These are phyloP conservation scores for Puccinellia tenuiflora DNA, from an alignment of 176 grass and related monocot genomes.

Conservation along the genomic window DNA sequence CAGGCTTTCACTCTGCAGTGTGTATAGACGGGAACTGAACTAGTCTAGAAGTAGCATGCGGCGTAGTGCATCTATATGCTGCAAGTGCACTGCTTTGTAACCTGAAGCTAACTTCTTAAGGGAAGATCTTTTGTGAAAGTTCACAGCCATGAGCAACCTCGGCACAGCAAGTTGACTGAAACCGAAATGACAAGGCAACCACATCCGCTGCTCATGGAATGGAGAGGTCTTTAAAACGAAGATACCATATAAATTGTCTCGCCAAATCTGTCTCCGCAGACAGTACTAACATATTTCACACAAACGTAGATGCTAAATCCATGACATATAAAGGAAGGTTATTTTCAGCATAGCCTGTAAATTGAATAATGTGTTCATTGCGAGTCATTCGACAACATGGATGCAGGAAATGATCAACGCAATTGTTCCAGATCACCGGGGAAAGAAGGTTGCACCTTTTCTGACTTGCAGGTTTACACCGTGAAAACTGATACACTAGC, in stretches of 20 bases:
- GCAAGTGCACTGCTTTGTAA: not conserved
- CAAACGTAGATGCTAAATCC: not conserved
- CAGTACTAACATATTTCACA: not conserved
- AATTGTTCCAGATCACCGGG: not conserved
- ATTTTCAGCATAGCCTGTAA: slow-evolving; percentile 10
- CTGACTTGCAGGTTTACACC: not conserved
- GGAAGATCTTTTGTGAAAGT: not conserved
- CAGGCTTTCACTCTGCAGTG: not conserved
- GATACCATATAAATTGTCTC: not conserved
- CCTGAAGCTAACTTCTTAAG: not conserved
- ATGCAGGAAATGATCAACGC: not conserved
- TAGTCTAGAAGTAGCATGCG: not conserved
- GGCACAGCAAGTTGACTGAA: not conserved
- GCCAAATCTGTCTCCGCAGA: not conserved
- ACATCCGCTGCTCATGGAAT: not conserved
- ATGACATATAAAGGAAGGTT: slow-evolving; percentile 8
- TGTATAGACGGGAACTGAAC: not conserved
- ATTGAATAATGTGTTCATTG: not conserved
- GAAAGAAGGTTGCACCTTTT: not conserved
- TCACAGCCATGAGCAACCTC: not conserved
- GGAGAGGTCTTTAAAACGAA: not conserved
- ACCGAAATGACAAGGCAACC: not conserved
- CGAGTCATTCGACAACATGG: not conserved
- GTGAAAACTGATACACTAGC: not conserved
- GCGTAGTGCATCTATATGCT: not conserved